Base-by-base conservation (phyloP, 352 stramenopile genomes). In the Pythium monospermum region DNA sequence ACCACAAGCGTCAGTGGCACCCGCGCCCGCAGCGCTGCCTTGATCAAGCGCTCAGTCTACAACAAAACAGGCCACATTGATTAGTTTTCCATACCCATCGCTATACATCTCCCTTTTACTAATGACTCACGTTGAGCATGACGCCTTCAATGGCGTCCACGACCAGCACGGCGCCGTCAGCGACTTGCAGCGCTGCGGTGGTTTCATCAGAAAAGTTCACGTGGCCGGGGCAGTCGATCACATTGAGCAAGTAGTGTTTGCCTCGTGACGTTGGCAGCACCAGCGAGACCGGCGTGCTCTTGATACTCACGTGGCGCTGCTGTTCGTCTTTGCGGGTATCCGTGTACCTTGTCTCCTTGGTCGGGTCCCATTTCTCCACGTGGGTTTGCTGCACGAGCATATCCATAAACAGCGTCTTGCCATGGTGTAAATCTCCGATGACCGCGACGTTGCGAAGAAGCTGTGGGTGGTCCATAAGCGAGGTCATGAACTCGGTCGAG, bases 81-180 rank as follows among this genome's bases (percentile, higher is more conserved):
- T n/a, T n/a, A n/a, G n/a, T n/a, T n/a, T n/a, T n/a, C n/a, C n/a
- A n/a, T n/a, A n/a, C n/a, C n/a, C n/a, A n/a, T n/a, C n/a, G n/a
- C n/a, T n/a, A n/a, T n/a, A 15, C 50, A 36, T 5, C 10, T 11
- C 45, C 38, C 12, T n/a, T n/a, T n/a, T n/a, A n/a, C 13, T 28
- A 22, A 2, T 15, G 2, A 70, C 68, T 38, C 68, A 93, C 82
- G 44, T 91, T 95, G 81, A 99, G 87, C 90, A 99, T 98, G 49
- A 99, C 91, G 45, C 97, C 97, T 73, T 99, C 97, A 42, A 99
- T 79, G 5, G 82, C 95, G 76, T 99, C 97, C 2, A 99, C 92
- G 5, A 99, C 91, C 0, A 99, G 46, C 19, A 98, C 79, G 0
- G 84, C 94, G 31, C 96, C 96, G 75, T 99, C 97, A 0, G 87